A percentile compares a stretch with the other conserved stretches of the same genome.
Conservation (phyloP, 768 basidiomycete species). For the Kwoniella sp. region DNA sequence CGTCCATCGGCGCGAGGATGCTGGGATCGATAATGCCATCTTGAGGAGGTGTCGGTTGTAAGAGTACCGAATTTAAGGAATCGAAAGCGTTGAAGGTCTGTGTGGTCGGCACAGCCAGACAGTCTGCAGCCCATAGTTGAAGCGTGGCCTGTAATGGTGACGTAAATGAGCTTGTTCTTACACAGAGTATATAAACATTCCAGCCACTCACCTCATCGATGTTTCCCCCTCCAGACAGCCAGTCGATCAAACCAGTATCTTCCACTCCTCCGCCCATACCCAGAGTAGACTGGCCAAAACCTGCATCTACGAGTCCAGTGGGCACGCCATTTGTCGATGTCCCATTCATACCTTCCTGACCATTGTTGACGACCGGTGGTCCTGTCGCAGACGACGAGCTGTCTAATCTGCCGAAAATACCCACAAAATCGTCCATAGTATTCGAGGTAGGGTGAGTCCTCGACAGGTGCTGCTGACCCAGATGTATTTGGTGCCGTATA, state of each 20-base stretch:
- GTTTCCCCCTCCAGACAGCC: slow-evolving; percentile 17
- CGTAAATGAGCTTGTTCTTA: not conserved
- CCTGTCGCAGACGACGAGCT: not conserved
- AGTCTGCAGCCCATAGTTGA: slow-evolving; percentile 41
- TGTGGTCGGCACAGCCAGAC: slow-evolving; percentile 26
- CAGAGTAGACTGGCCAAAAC: not conserved
- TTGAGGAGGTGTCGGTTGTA: slow-evolving; percentile 14
- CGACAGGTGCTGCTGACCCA: not conserved
- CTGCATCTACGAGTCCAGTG: not conserved
- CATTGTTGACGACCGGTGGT: not conserved
- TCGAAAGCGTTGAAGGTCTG: slow-evolving; percentile 32
- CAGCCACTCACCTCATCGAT: slow-evolving; percentile 34
- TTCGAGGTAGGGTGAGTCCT: slow-evolving; percentile 1
- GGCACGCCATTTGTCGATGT: not conserved
- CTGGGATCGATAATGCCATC: not conserved
- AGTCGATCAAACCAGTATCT: slow-evolving; percentile 19
- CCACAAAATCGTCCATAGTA: slow-evolving; percentile 23
- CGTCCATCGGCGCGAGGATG: slow-evolving; percentile 1
- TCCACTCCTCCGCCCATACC: slow-evolving; percentile 7
- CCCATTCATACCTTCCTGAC: not conserved
- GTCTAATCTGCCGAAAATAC: slow-evolving; percentile 17
- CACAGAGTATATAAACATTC: not conserved
- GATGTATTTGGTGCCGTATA: slow-evolving; percentile 1
- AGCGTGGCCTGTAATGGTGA: slow-evolving; percentile 28
- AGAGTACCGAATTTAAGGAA: slow-evolving; percentile 26